Percentiles rank a stretch among this genome's conserved stretches.
Evolutionary conservation across 495 filamentous ascomycete genomes (phyloP).

Genomic region (Aspergillus incahuasiensis): DNA sequence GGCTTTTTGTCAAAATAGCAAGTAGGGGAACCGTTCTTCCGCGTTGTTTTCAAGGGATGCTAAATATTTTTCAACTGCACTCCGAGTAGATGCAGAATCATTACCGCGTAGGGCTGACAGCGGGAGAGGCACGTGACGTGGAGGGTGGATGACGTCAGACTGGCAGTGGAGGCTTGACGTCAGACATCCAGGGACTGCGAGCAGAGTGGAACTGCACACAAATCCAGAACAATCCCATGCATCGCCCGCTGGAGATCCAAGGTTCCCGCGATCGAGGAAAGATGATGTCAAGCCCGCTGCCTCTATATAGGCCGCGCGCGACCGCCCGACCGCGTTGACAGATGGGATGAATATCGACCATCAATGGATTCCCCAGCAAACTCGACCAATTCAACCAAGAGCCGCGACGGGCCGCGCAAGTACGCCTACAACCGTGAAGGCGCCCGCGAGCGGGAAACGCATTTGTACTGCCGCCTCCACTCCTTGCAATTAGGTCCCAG

Average conservation of each 20-base stretch:
- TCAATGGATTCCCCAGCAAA: background rate
- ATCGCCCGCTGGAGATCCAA: background rate
- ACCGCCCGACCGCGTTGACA: background rate
- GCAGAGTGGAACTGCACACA: background rate
- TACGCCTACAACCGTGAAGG: slow-evolving; percentile 12
- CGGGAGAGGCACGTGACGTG: no score
- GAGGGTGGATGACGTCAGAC: no score
- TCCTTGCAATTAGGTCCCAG: background rate
- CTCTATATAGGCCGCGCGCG: background rate
- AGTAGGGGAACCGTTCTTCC: no score
- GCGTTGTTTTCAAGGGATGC: no score
- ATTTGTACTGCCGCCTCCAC: background rate
- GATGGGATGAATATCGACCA: background rate
- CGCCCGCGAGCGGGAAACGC: slow-evolving; percentile 10
- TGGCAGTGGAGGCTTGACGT: no score
- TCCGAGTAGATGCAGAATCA: no score
- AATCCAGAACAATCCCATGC: background rate
- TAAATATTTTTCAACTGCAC: no score
- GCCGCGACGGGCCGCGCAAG: slow-evolving; percentile 2
- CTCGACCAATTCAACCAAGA: background rate
- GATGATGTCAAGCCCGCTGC: background rate
- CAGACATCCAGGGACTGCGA: background rate
- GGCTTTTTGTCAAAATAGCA: no score
- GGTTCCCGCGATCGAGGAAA: background rate
- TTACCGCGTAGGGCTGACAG: no score